These are phyloP conservation scores for Leccinum broughii DNA, from an alignment of 768 basidiomycete species.

Conservation along the genomic window DNA sequence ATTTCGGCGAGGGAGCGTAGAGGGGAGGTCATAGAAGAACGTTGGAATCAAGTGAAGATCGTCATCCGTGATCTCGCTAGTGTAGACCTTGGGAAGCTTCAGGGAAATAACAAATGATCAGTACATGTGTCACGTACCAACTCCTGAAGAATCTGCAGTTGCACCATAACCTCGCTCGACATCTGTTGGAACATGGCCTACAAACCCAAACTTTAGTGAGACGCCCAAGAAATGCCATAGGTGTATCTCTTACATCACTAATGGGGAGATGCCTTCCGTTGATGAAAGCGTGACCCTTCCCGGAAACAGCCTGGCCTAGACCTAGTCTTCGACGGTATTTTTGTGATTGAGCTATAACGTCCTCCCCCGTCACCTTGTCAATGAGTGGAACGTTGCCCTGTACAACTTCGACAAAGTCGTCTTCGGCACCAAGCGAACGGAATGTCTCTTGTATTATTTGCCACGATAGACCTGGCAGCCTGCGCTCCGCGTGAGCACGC, in stretches of 20 bases:
- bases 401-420: constrained; percentile 45
- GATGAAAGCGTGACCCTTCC: constrained; percentile 74
- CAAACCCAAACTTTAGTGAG: not conserved
- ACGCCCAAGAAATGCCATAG: not conserved
- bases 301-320: constrained; percentile 37
- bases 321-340: constrained; percentile 62
- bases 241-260: constrained; percentile 54
- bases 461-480: constrained; percentile 44
- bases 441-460: constrained; percentile 41
- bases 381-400: constrained; percentile 22
- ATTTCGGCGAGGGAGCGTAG: constrained; percentile 70
- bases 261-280: constrained; percentile 82
- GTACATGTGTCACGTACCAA: constrained; percentile 44
- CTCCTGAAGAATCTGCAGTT: constrained; percentile 72
- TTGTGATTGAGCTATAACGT: constrained; percentile 45
- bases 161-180: constrained; percentile 48
- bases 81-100: constrained; percentile 49
- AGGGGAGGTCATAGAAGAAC: constrained; percentile 91
- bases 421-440: constrained; percentile 34
- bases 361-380: constrained; percentile 30
- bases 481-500: constrained; percentile 35
- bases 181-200: constrained; percentile 31
- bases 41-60: constrained; percentile 52
- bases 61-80: constrained; percentile 55
- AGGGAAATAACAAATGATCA: not conserved